Percentiles rank a stretch among this genome's conserved stretches.
These are phyloP conservation scores for Hordeum marinum DNA, from an alignment of 176 grass and related monocot species.

Conservation along the genomic window DNA sequence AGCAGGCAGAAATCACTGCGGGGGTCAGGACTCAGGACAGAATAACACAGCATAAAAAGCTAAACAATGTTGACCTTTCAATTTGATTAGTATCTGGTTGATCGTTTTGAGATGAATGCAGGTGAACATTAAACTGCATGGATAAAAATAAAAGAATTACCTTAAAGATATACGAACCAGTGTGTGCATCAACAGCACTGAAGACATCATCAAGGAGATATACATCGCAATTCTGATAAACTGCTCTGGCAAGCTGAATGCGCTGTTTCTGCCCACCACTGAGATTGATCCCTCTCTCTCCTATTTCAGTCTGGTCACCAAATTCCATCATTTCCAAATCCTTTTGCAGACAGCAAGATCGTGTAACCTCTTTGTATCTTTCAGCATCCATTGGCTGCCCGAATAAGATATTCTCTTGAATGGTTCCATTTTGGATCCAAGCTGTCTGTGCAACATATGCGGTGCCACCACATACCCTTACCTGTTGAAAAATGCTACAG, in stretches of 20 bases:
- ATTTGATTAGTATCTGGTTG: background rate
- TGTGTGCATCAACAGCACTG: slow-evolving; percentile 79
- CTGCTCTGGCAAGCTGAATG: slow-evolving; percentile 68
- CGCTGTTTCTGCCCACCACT: slow-evolving; percentile 76
- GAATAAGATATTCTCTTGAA: slow-evolving; percentile 75
- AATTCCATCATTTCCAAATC: slow-evolving; percentile 81
- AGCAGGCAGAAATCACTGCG: background rate
- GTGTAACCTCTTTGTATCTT: slow-evolving; percentile 48
- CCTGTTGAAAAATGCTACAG: slow-evolving; percentile 23
- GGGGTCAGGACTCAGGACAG: background rate
- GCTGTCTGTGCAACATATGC: slow-evolving; percentile 68
- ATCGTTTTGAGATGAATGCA: background rate
- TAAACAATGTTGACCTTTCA: background rate
- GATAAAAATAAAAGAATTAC: background rate
- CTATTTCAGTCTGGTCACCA: slow-evolving; percentile 72
- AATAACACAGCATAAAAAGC: background rate
- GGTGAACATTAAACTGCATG: background rate
- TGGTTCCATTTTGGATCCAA: slow-evolving; percentile 73
- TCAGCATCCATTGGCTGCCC: slow-evolving; percentile 41
- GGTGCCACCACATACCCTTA: slow-evolving; percentile 60
- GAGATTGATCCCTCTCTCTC: slow-evolving; percentile 73
- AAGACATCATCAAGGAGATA: slow-evolving; percentile 82
- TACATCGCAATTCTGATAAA: slow-evolving; percentile 63
- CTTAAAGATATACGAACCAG: slow-evolving; percentile 67
- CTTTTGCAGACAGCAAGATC: slow-evolving; percentile 55